A percentile compares a stretch with the other conserved stretches of the same genome.
phyloP scores from a whole-genome alignment of 2,329 filamentous ascomycete species.

The Sporothrix humicola region DNA sequence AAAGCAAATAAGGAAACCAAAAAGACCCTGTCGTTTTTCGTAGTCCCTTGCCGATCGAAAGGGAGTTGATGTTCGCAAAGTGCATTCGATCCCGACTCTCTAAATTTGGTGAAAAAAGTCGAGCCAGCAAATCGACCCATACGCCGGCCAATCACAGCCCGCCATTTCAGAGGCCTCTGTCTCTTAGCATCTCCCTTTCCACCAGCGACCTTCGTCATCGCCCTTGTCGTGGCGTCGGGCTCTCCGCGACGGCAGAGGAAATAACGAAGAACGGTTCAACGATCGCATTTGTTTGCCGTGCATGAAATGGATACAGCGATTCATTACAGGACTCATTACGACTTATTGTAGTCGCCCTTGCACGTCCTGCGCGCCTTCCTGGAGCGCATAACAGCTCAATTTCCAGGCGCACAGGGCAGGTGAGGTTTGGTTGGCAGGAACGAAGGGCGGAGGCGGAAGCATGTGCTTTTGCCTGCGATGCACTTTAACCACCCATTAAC shows the following conservation, averaged over 20 bases:
- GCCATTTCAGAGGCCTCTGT: neutral
- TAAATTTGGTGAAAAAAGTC: conserved; percentile 10
- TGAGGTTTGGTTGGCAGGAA: neutral
- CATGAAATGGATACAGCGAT: too few species aligned
- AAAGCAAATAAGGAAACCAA: neutral
- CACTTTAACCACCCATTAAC: conserved; percentile 1
- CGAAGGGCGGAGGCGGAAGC: neutral
- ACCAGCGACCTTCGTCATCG: conserved; percentile 21
- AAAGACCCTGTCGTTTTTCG: neutral
- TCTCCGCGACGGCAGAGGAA: neutral
- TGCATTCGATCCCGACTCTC: neutral
- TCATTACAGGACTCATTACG: too few species aligned
- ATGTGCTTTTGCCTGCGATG: neutral
- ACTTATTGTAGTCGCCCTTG: neutral
- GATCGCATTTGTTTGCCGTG: too few species aligned
- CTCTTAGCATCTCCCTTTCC: neutral
- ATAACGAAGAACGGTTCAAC: too few species aligned
- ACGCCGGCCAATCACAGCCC: conserved; percentile 24
- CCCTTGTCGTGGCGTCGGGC: conserved; percentile 21
- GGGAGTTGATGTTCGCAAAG: neutral
- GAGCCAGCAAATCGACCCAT: conserved; percentile 8
- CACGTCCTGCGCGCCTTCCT: conserved; percentile 14
- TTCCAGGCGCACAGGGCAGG: conserved; percentile 22
- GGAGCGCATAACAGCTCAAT: conserved; percentile 12
- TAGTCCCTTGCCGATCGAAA: conserved; percentile 13